phyloP scores from a whole-genome alignment of 2,329 filamentous ascomycete genomes.

The Exophiala bonariae region DNA sequence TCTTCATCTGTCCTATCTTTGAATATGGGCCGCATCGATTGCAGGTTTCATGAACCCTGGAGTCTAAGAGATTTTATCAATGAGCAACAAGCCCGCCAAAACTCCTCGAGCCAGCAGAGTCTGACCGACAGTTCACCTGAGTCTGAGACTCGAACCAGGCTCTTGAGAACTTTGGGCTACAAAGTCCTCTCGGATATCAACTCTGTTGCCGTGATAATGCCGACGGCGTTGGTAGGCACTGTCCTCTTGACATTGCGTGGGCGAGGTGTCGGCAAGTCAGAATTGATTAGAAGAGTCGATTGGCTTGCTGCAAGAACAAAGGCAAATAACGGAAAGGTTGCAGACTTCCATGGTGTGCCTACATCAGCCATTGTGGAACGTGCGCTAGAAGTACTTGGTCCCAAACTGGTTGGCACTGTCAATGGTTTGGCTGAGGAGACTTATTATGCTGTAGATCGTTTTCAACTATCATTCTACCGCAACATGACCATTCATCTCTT shows the following conservation, averaged over 20 bases:
- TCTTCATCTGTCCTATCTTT: conserved; percentile 85
- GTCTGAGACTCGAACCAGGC: conserved; percentile 58
- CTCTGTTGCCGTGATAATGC: conserved; percentile 95
- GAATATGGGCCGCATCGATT: conserved; percentile 86
- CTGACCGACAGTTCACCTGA: conserved; percentile 33
- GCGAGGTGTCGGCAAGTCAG: conserved; percentile 82
- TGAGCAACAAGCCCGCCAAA: conserved; percentile 63
- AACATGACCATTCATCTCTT: conserved; percentile 99
- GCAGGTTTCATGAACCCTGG: conserved; percentile 96
- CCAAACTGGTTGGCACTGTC: conserved; percentile 79
- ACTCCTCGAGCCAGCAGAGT: conserved; percentile 44
- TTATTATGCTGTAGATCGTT: conserved; percentile 91
- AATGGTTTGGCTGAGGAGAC: conserved; percentile 83
- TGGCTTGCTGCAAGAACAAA: conserved; percentile 84
- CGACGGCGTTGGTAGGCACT: conserved; percentile 91
- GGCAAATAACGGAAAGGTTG: conserved; percentile 85
- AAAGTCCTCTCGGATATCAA: conserved; percentile 94
- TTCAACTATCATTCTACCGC: conserved; percentile 96
- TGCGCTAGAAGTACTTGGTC: conserved; percentile 86
- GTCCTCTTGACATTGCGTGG: conserved; percentile 88
- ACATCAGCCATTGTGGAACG: conserved; percentile 82
- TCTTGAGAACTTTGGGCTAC: conserved; percentile 86
- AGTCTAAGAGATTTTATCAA: conserved; percentile 79
- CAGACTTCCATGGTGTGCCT: conserved; percentile 82
- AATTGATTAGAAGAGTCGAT: conserved; percentile 81